Evolutionary conservation across 305 asterid genomes (phyloP), one percentile per base, ranked within the genome.

Genomic region (Euphrasia arctica): DNA sequence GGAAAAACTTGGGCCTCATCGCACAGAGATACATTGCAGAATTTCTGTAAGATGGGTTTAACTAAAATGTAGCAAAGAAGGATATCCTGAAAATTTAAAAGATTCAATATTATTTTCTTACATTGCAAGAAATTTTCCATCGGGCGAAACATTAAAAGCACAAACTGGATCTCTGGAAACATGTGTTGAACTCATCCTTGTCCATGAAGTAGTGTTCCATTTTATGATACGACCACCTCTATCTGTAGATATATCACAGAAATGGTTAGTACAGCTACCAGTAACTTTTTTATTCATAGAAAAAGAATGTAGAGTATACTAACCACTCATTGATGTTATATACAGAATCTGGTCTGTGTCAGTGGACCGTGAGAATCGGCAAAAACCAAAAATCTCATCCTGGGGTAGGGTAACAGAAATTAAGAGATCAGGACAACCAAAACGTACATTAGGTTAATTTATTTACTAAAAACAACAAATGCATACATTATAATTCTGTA

Each of bases 91-190:
- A 59, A 63, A 41, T 43, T 48, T 10, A 56, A 69, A 51, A 52
- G 18, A 52, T 18, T n/a, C 15, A 22, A 47, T 36, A 36, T 56
- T 9, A 5, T 60, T 25, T 60, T 65, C 95, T 88, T 81, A 94
- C 96, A 86, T 49, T 48, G 95, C 95, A 70, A 94, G 90, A 67
- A 78, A 75, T 77, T 86, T 88, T 67, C 97, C 97, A 78, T 94
- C 85, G 68, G 86, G 76, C 60, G 99, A 94, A 69, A 86, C 85
- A 70, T 78, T 87, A 69, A 90, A 88, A 11, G 99, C 89, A 80
- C 15, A 48, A 48, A 48, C 18, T 48, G 83, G 63, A 78, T 86
- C 95, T 45, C 85, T 74, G 45, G 70, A 78, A 64, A 86, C 76
- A 36, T 43, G 79, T 29, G 83, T 77, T 68, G 99, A 89, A 63